Evolutionary conservation across 108 stramenopile species (phyloP).

Genomic region (Mayamaea pseudoterrestris): DNA sequence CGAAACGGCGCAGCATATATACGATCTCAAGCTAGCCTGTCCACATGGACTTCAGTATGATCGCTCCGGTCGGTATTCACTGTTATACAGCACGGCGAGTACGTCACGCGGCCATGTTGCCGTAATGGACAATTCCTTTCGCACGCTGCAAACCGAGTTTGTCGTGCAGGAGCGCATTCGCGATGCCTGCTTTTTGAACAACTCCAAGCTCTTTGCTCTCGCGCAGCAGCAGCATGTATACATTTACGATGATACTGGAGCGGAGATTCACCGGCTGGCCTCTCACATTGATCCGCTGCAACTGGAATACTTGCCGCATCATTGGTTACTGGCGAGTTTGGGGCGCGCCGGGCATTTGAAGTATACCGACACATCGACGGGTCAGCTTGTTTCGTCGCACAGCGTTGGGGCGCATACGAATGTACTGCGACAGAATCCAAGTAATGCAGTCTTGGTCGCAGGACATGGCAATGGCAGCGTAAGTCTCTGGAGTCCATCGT

Average conservation of each 20-base stretch:
- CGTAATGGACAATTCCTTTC: slow-evolving; percentile 64
- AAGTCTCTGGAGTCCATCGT: slow-evolving; percentile 93
- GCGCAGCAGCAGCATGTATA: slow-evolving; percentile 92
- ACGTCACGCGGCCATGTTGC: slow-evolving; percentile 62
- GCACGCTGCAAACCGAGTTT: slow-evolving; percentile 52
- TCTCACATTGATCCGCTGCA: slow-evolving; percentile 68
- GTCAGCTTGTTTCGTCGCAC: slow-evolving; percentile 71
- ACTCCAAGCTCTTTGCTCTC: slow-evolving; percentile 84
- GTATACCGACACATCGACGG: slow-evolving; percentile 97
- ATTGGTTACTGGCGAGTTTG: slow-evolving; percentile 87
- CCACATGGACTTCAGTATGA: slow-evolving; percentile 72
- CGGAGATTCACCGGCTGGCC: slow-evolving; percentile 87
- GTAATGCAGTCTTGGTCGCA: slow-evolving; percentile 82
- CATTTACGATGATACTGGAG: slow-evolving; percentile 92
- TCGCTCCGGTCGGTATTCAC: slow-evolving; percentile 55
- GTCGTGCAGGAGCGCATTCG: slow-evolving; percentile 69
- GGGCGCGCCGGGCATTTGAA: slow-evolving; percentile 76
- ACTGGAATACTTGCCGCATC: slow-evolving; percentile 94
- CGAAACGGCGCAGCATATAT: slow-evolving; percentile 51
- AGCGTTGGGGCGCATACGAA: slow-evolving; percentile 70
- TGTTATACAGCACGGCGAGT: slow-evolving; percentile 36
- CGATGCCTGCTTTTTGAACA: slow-evolving; percentile 91
- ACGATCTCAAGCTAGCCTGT: slow-evolving; percentile 44
- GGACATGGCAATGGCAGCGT: slow-evolving; percentile 97
- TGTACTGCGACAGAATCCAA: slow-evolving; percentile 85